Evolutionary conservation across 176 grass and related monocot species (phyloP).

Genomic region (Hyparrhenia diplandra): DNA sequence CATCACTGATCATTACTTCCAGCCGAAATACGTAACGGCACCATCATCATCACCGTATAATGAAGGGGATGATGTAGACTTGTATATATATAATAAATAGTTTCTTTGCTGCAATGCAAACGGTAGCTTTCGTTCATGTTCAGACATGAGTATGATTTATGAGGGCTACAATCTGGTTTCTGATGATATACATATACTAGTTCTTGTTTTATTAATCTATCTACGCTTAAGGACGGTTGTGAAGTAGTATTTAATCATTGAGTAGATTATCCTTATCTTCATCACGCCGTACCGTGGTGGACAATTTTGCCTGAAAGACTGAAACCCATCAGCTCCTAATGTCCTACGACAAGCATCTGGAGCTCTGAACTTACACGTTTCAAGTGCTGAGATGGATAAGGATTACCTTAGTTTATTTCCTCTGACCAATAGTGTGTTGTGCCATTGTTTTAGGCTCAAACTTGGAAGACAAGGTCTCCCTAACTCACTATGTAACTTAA

Average conservation of each 20-base stretch:
- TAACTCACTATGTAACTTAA: neutral
- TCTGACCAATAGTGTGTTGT: constrained; percentile 26
- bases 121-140: neutral
- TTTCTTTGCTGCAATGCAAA: neutral
- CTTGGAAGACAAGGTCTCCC: neutral
- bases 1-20: neutral
- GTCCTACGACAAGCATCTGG: constrained; percentile 8
- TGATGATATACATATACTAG: neutral
- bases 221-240: neutral
- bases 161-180: neutral
- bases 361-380: constrained; percentile 30
- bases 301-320: neutral
- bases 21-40: neutral
- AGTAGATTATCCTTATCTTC: neutral
- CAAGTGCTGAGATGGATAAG: neutral
- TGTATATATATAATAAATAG: neutral
- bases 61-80: neutral
- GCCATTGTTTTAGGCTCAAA: neutral
- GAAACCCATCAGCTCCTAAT: neutral
- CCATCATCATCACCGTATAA: neutral
- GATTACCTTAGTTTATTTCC: neutral
- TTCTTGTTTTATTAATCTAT: neutral
- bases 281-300: neutral
- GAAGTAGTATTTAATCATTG: neutral
- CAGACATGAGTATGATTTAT: neutral